A percentile compares a stretch with the other conserved stretches of the same genome.
phyloP scores from a whole-genome alignment of 78 protist species.

The Cyanophora paradoxa region DNA sequence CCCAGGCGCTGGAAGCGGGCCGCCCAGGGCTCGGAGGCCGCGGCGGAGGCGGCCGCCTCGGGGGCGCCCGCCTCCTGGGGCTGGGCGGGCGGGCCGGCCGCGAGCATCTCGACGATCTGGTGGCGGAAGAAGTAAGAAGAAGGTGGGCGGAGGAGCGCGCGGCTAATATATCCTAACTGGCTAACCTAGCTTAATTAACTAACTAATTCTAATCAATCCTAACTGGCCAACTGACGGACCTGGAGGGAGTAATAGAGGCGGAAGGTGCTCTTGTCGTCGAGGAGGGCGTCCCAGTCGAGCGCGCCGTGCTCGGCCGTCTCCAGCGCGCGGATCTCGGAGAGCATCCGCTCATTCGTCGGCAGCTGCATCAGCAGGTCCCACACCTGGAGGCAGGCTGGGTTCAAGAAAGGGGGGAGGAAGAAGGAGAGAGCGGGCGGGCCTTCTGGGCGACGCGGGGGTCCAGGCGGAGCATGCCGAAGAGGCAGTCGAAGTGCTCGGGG shows the following conservation, averaged over 20 bases:
- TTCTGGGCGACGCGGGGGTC: not conserved
- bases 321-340: not conserved
- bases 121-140: too few relatives aligned
- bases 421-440: not conserved
- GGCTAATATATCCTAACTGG: too few relatives aligned
- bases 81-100: too few relatives aligned
- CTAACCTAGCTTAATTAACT: too few relatives aligned
- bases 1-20: too few relatives aligned
- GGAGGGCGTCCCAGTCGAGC: not conserved
- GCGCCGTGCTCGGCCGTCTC: not conserved
- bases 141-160: too few relatives aligned
- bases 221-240: too few relatives aligned
- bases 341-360: constrained; percentile 2
- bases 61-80: not conserved
- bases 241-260: constrained; percentile 2
- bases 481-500: not conserved
- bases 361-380: constrained; percentile 19
- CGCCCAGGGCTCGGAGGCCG: too few relatives aligned
- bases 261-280: not conserved
- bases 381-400: too few relatives aligned
- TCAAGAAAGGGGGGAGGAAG: too few relatives aligned
- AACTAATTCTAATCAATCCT: too few relatives aligned
- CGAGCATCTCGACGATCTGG: not conserved
- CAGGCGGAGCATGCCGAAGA: not conserved
- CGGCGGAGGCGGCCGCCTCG: not conserved